Percentiles rank a stretch among this genome's conserved stretches.
phyloP scores from a whole-genome alignment of 2,329 filamentous ascomycete species.

The Trichoderma sp. region DNA sequence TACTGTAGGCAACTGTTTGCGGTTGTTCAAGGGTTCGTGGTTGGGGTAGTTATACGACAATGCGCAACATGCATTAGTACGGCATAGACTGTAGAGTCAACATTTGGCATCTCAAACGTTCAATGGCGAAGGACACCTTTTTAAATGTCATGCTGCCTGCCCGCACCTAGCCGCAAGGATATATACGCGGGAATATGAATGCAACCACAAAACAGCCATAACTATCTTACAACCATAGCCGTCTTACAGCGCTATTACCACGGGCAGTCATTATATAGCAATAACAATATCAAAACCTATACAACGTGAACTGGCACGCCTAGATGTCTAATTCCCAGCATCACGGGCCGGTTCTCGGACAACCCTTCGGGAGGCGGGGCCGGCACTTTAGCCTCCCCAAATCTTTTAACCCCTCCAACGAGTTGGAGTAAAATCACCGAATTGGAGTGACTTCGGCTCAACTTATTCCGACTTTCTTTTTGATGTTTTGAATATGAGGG shows the following conservation, averaged over 20 bases:
- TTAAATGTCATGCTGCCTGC: background rate
- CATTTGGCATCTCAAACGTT: background rate
- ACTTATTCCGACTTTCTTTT: background rate
- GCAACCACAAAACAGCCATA: background rate
- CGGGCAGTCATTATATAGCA: no score
- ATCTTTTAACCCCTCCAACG: background rate
- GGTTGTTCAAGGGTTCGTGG: background rate
- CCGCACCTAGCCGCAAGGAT: background rate
- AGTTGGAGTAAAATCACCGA: background rate
- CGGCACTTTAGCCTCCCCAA: background rate
- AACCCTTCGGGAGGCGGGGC: background rate
- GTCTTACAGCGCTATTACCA: background rate
- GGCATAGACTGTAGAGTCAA: background rate
- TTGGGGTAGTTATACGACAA: background rate
- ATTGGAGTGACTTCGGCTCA: background rate
- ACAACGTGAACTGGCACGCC: background rate
- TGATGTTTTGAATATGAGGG: conserved; percentile 4
- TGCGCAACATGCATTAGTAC: background rate
- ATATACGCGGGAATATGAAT: background rate
- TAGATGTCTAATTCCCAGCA: background rate
- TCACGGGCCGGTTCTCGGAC: background rate
- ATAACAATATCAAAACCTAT: background rate
- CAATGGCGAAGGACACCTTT: background rate
- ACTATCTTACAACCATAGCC: background rate
- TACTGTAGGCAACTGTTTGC: background rate